These are phyloP conservation scores for Ceratorhiza oryzae-sativae DNA, from an alignment of 1,284 basidiomycete species.

Conservation along the genomic window DNA sequence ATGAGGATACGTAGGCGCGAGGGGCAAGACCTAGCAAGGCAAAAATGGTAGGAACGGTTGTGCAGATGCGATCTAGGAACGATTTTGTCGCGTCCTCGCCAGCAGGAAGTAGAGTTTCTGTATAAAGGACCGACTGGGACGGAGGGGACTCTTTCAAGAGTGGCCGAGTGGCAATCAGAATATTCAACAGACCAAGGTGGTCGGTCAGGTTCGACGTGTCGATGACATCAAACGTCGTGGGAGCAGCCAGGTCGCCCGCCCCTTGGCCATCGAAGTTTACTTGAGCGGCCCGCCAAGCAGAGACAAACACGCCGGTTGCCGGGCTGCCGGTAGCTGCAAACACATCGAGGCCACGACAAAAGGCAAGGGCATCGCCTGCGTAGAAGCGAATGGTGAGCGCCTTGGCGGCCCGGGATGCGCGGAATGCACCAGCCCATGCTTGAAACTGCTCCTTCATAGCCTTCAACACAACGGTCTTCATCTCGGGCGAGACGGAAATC, in stretches of 20 bases:
- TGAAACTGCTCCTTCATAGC: constrained; percentile 9
- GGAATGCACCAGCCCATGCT: neutral
- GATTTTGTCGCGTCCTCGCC: neutral
- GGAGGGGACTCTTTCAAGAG: neutral
- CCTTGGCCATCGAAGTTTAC: neutral
- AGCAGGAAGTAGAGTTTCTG: neutral
- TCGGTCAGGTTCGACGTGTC: constrained; percentile 28
- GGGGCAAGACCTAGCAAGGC: constrained; percentile 4
- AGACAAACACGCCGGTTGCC: neutral
- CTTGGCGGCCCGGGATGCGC: neutral
- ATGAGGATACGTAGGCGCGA: neutral
- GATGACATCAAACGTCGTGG: constrained; percentile 15
- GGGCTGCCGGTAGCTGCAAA: neutral
- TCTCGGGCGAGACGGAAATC: too few relatives aligned
- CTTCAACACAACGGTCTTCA: neutral
- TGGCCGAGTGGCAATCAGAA: neutral
- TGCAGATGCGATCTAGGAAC: constrained; percentile 7
- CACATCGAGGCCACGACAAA: constrained; percentile 3
- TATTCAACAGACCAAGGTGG: constrained; percentile 25
- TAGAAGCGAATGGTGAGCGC: constrained; percentile 9
- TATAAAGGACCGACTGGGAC: constrained; percentile 14
- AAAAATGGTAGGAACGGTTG: neutral
- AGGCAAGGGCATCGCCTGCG: constrained; percentile 11
- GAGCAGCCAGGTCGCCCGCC: neutral
- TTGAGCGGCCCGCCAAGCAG: constrained; percentile 1